These are phyloP conservation scores for Penicillium mononematosum DNA, from an alignment of 495 filamentous ascomycete species.

Conservation along the genomic window DNA sequence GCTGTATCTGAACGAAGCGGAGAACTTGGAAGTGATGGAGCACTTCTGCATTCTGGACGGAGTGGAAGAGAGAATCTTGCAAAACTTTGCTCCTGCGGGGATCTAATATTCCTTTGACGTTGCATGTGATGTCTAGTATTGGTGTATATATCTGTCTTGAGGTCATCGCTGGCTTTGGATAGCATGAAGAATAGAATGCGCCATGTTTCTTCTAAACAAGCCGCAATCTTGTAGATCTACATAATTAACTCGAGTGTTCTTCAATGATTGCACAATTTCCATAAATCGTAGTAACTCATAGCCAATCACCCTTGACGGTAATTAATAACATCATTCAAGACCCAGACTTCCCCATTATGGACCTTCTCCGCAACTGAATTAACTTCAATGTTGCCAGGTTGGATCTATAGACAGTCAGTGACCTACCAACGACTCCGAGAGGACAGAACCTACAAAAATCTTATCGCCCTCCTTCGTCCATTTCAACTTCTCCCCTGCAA, in stretches of 20 bases:
- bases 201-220: neutral
- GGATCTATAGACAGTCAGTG: constrained; percentile 55
- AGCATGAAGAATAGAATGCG: constrained; percentile 17
- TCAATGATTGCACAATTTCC: constrained; percentile 8
- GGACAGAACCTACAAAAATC: constrained; percentile 57
- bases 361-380: constrained; percentile 67
- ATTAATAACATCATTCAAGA: constrained; percentile 65
- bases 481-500: constrained; percentile 73
- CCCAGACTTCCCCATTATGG: constrained; percentile 84
- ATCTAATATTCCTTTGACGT: constrained; percentile 15
- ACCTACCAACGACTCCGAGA: neutral
- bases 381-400: constrained; percentile 76
- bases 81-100: constrained; percentile 36
- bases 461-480: constrained; percentile 77
- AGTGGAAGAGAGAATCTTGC: constrained; percentile 78
- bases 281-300: constrained; percentile 19
- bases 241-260: neutral
- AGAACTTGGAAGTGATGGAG: constrained; percentile 93
- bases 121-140: constrained; percentile 4
- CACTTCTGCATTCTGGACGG: constrained; percentile 87
- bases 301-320: constrained; percentile 36
- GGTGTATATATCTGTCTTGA: constrained; percentile 15
- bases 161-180: constrained; percentile 11
- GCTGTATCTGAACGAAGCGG: constrained; percentile 83
- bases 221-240: neutral